Evolutionary conservation across 2,329 filamentous ascomycete genomes (phyloP).

Genomic region (Sporothrix variecibatus): DNA sequence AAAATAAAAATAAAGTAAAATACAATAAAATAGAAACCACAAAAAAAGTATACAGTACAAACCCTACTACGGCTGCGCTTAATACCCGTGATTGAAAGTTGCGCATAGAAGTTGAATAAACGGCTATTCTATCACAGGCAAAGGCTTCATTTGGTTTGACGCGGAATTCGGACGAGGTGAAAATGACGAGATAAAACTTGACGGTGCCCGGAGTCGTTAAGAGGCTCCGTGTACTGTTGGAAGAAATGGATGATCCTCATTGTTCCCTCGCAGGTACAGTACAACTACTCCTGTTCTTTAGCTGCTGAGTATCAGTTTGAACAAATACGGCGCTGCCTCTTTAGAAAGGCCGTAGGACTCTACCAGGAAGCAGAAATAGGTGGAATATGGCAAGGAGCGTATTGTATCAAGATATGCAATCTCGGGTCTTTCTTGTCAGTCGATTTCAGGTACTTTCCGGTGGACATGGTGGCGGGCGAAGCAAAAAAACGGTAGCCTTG

Average conservation of each 20-base stretch:
- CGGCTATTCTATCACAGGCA: too few species aligned
- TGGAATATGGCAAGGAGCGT: background rate
- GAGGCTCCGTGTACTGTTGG: background rate
- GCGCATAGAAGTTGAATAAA: too few species aligned
- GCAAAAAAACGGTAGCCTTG: background rate
- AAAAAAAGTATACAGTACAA: too few species aligned
- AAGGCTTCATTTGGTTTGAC: too few species aligned
- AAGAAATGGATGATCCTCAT: background rate
- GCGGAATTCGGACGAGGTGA: too few species aligned
- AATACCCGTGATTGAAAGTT: too few species aligned
- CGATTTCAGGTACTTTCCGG: background rate
- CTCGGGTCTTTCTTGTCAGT: background rate
- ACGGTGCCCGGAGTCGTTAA: too few species aligned
- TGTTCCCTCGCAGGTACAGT: background rate
- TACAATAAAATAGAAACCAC: too few species aligned
- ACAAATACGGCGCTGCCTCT: background rate
- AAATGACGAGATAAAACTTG: too few species aligned
- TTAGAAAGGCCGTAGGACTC: background rate
- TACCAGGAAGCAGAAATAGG: background rate
- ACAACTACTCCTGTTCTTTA: background rate
- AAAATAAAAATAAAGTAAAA: too few species aligned
- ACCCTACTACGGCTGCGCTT: too few species aligned
- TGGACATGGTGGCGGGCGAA: background rate
- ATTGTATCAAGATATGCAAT: background rate
- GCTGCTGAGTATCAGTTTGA: background rate